A percentile compares a stretch with the other conserved stretches of the same genome.
Conservation (phyloP, 2,329 filamentous ascomycete genomes). For the Penicillium sp. region DNA sequence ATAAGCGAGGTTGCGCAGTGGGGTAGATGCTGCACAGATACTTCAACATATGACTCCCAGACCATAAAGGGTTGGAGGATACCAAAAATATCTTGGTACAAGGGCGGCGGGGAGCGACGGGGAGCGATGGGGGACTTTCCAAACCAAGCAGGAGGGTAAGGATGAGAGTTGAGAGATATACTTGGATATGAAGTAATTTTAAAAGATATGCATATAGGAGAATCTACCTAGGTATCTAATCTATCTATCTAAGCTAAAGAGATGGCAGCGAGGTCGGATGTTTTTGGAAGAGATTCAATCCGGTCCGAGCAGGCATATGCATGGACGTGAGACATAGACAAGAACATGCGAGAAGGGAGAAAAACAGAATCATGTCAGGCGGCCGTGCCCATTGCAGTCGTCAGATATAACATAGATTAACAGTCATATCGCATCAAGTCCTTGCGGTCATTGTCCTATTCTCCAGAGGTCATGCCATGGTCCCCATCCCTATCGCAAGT, state of each 20-base stretch:
- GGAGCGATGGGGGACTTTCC: neutral
- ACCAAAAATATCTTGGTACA: conserved; percentile 3
- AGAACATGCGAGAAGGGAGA: conserved; percentile 15
- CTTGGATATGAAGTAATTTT: neutral
- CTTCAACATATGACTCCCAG: neutral
- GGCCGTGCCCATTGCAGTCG: conserved; percentile 20
- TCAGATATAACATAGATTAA: conserved; percentile 20
- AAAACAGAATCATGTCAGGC: conserved; percentile 17
- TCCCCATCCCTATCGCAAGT: neutral
- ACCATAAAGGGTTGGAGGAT: neutral
- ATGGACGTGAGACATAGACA: conserved; percentile 18
- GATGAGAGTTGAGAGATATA: neutral
- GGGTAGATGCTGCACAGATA: neutral
- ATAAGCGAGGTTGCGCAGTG: conserved; percentile 15
- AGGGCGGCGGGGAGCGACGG: neutral
- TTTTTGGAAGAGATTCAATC: conserved; percentile 11
- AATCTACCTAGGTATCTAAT: conserved; percentile 27
- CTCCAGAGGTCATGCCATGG: neutral
- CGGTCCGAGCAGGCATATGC: conserved; percentile 11
- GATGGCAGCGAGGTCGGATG: conserved; percentile 14
- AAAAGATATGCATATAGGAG: conserved; percentile 7
- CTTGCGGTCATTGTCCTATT: conserved; percentile 2
- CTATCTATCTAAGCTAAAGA: conserved; percentile 27
- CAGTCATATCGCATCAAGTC: conserved; percentile 16
- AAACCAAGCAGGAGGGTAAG: conserved; percentile 7